Conservation (phyloP, 805 yeast species). For the Monosporozyma unispora region DNA sequence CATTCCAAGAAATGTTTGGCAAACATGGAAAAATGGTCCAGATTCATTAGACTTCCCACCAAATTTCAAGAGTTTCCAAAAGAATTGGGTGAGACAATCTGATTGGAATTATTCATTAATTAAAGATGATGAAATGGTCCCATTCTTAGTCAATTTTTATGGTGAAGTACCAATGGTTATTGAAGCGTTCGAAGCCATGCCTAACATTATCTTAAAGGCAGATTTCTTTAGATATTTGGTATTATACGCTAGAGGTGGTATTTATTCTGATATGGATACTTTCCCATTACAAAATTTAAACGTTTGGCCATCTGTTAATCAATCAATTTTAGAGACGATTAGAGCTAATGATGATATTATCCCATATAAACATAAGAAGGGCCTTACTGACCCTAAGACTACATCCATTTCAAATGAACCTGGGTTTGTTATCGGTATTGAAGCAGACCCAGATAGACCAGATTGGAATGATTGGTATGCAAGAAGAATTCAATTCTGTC, state of each 20-base stretch:
- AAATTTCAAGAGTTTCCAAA: constrained; percentile 39
- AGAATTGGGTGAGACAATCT: constrained; percentile 44
- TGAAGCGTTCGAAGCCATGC: constrained; percentile 67
- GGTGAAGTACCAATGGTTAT: constrained; percentile 67
- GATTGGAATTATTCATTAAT: constrained; percentile 59
- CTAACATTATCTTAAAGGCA: constrained; percentile 75
- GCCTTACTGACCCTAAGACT: neutral
- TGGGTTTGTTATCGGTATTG: constrained; percentile 84
- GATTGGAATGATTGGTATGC: constrained; percentile 96
- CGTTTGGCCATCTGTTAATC: constrained; percentile 58
- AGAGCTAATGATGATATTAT: neutral
- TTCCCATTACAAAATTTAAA: constrained; percentile 59
- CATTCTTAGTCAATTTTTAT: constrained; percentile 48
- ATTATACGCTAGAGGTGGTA: constrained; percentile 84
- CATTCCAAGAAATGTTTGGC: constrained; percentile 83
- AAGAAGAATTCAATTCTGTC: constrained; percentile 87
- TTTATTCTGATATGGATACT: constrained; percentile 89
- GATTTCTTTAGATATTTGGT: constrained; percentile 89
- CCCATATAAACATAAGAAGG: neutral
- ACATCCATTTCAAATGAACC: constrained; percentile 27
- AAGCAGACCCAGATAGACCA: constrained; percentile 92
- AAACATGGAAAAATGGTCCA: constrained; percentile 76
- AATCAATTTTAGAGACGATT: neutral
- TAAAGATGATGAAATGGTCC: constrained; percentile 57
- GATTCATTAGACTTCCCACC: constrained; percentile 50